A percentile compares a stretch with the other conserved stretches of the same genome.
phyloP scores from a whole-genome alignment of 73 alveolate genomes.

The Paramecium caudatum region DNA sequence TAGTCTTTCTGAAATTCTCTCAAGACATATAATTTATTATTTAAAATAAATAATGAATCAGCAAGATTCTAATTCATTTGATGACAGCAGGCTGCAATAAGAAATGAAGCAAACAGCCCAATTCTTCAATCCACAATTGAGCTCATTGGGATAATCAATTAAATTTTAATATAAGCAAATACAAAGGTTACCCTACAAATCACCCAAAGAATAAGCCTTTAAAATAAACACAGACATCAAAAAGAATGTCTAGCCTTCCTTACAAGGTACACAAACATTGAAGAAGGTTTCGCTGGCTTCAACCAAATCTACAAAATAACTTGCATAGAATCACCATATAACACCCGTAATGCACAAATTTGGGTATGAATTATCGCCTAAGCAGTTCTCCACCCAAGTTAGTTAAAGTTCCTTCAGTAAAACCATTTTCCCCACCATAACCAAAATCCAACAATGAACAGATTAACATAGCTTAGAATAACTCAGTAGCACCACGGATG shows the following conservation, averaged over 20 bases:
- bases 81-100: slow-evolving; percentile 12
- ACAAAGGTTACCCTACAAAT: slow-evolving; percentile 24
- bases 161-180: slow-evolving; percentile 8
- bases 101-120: slow-evolving; percentile 46
- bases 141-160: slow-evolving; percentile 48
- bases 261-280: not conserved
- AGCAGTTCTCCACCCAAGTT: slow-evolving; percentile 20
- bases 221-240: slow-evolving; percentile 11
- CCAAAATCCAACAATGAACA: slow-evolving; percentile 22
- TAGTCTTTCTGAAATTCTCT: no score
- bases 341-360: slow-evolving; percentile 31
- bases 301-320: slow-evolving; percentile 30
- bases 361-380: not conserved
- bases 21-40: slow-evolving; percentile 13
- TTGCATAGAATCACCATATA: slow-evolving; percentile 9
- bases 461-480: slow-evolving; percentile 14
- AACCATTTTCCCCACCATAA: slow-evolving; percentile 48
- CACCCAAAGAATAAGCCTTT: slow-evolving; percentile 36
- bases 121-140: slow-evolving; percentile 21
- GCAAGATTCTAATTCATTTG: slow-evolving; percentile 29
- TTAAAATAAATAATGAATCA: slow-evolving; percentile 27
- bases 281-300: not conserved
- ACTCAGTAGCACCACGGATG: slow-evolving; percentile 23
- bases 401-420: slow-evolving; percentile 16
- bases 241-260: not conserved